Base-by-base conservation (phyloP, 2,329 filamentous ascomycete species). In the Pseudogymnoascus pannorum region DNA sequence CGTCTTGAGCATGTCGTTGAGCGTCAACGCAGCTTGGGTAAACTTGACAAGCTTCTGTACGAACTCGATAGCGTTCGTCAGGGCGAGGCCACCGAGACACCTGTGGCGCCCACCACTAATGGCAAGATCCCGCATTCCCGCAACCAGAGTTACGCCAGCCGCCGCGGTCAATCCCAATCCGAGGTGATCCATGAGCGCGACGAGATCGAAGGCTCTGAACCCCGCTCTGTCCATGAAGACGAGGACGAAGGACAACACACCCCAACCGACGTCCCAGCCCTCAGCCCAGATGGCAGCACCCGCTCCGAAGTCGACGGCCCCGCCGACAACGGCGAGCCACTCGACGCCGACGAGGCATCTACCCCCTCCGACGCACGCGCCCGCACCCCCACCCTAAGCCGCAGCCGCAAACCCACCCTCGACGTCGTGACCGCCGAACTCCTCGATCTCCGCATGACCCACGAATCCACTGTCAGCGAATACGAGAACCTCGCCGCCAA, bases 1-100 rank as follows among this genome's bases (percentile, higher is more conserved):
- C 86, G 93, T 33, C 80, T 99, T 11, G 94, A 97, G 74, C 91
- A 96, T 73, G 91, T 99, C 6, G 86, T 99, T 59, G 93, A 97
- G 74, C 89, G 95, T 57, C 94, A 99, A 74, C 85, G 94, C 63
- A 97, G 92, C 72, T 84, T 99, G 3, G 94, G 94, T 40, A 96
- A 97, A 74, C 83, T 99, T 3, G 94, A 99, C 72, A 95, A 89
- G 60, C 82, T 99, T 6, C 83, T 99, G 0, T 87, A 95, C 68
- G 94, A 99, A 70, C 82, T 97, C 8, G 94, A 97, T 69, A 81
- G 87, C 65, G 84, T 91, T 58, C 86, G 89, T 59, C 80, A 85
- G 62, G 64, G 66, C 4, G 74, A 77, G 26, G 44, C 61, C 4
- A 63, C 75, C 26, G 62, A 72, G 9, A 29, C 51, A 1, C 33